These are phyloP conservation scores for Yamadazyma atlantica DNA, from an alignment of 1,139 yeast genomes.

Conservation along the genomic window DNA sequence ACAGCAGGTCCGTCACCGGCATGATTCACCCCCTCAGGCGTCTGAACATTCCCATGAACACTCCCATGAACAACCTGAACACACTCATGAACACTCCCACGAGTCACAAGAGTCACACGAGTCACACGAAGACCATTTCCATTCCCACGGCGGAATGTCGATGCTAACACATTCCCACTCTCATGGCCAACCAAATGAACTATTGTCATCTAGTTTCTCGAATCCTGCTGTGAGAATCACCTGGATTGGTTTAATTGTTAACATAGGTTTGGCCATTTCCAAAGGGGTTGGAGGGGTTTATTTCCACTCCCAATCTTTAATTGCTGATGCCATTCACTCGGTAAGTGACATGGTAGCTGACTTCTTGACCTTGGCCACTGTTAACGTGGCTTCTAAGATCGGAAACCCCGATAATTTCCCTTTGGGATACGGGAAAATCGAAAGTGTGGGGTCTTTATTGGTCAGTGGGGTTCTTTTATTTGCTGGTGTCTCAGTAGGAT, in stretches of 20 bases:
- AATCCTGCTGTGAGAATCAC: conserved; percentile 94
- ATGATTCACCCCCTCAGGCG: too few relatives aligned
- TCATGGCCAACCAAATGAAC: conserved; percentile 41
- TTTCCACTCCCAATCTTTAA: conserved; percentile 90
- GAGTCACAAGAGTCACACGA: conserved; percentile 5
- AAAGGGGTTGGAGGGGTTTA: conserved; percentile 87
- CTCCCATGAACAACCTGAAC: conserved; percentile 3
- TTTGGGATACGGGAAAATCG: conserved; percentile 89
- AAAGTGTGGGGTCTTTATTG: conserved; percentile 85
- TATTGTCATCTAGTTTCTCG: conserved; percentile 35
- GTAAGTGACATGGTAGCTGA: conserved; percentile 88
- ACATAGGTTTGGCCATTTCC: conserved; percentile 80
- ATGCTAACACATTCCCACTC: conserved; percentile 17
- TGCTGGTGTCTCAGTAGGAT: conserved; percentile 92
- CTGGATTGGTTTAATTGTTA: conserved; percentile 83
- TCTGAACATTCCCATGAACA: too few relatives aligned
- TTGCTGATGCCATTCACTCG: conserved; percentile 95
- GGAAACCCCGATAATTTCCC: conserved; percentile 68
- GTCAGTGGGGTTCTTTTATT: conserved; percentile 79
- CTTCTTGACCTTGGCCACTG: conserved; percentile 84
- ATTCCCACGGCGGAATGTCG: conserved; percentile 11
- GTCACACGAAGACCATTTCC: conserved; percentile 4
- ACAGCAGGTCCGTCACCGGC: too few relatives aligned
- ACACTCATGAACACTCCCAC: conserved; percentile 6
- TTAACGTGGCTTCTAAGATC: conserved; percentile 68